phyloP scores from a whole-genome alignment of 768 basidiomycete genomes.

The Suillus luteus region DNA sequence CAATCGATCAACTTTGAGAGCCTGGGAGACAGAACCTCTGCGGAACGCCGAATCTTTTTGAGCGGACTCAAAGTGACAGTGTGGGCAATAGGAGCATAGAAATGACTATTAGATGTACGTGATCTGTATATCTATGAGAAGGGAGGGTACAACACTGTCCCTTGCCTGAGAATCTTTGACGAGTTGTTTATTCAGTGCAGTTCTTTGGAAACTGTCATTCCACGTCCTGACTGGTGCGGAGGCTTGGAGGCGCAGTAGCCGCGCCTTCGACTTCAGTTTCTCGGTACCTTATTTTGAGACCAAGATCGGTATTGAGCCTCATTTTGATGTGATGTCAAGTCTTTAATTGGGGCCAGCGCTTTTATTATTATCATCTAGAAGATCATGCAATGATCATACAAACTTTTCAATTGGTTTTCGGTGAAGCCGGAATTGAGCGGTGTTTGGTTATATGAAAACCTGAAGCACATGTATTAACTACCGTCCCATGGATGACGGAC shows the following conservation, averaged over 20 bases:
- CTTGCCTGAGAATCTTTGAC: slow-evolving; percentile 28
- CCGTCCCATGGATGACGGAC: slow-evolving; percentile 11
- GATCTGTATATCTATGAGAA: slow-evolving; percentile 24
- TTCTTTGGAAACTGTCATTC: slow-evolving; percentile 14
- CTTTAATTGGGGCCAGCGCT: slow-evolving; percentile 14
- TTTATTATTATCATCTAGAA: slow-evolving; percentile 14
- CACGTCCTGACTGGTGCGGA: slow-evolving; percentile 16
- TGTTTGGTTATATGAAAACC: slow-evolving; percentile 13
- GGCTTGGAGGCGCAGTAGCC: slow-evolving; percentile 16
- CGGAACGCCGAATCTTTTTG: slow-evolving; percentile 16
- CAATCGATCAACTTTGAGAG: slow-evolving; percentile 20
- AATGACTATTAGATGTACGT: slow-evolving; percentile 26
- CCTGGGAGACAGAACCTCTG: slow-evolving; percentile 27
- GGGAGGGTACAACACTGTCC: slow-evolving; percentile 12
- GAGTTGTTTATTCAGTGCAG: slow-evolving; percentile 9
- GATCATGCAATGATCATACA: slow-evolving; percentile 6
- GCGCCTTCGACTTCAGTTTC: slow-evolving; percentile 20
- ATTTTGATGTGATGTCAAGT: slow-evolving; percentile 24
- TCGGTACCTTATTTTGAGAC: slow-evolving; percentile 18
- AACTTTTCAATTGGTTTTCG: slow-evolving; percentile 2
- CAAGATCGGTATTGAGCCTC: slow-evolving; percentile 22
- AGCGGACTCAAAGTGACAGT: slow-evolving; percentile 15
- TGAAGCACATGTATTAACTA: slow-evolving; percentile 11
- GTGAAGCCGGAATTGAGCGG: slow-evolving; percentile 7
- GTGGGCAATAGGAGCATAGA: slow-evolving; percentile 16